Evolutionary conservation across 495 filamentous ascomycete species (phyloP).

Genomic region (Xylaria longipes): DNA sequence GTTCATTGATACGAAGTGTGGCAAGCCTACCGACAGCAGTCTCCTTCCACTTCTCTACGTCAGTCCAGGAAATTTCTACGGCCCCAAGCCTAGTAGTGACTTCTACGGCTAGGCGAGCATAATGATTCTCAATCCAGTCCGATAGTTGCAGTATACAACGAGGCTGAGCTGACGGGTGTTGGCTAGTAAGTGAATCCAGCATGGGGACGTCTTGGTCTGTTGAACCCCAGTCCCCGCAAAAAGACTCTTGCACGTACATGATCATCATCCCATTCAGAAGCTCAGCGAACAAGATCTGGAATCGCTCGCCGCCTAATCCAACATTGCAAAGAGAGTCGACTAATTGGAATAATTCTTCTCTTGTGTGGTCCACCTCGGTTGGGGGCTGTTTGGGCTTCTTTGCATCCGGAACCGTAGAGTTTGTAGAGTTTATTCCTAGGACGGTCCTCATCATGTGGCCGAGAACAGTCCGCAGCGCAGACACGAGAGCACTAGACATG

Average conservation of each 20-base stretch:
- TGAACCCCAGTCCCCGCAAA: constrained; percentile 62
- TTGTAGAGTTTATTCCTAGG: constrained; percentile 57
- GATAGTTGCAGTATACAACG: constrained; percentile 62
- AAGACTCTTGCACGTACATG: constrained; percentile 66
- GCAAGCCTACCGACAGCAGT: constrained; percentile 82
- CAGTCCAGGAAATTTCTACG: constrained; percentile 55
- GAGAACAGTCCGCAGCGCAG: constrained; percentile 60
- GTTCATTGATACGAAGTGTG: constrained; percentile 74
- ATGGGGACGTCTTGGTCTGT: constrained; percentile 31
- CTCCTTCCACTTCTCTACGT: constrained; percentile 81
- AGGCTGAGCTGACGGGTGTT: constrained; percentile 44
- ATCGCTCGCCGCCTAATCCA: constrained; percentile 75
- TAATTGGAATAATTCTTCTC: constrained; percentile 61
- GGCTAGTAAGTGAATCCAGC: constrained; percentile 19
- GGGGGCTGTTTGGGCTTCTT: constrained; percentile 25
- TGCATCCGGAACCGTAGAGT: constrained; percentile 19
- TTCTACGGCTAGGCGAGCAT: constrained; percentile 69
- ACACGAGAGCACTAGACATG: constrained; percentile 59
- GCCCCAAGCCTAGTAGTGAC: constrained; percentile 55
- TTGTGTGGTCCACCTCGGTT: constrained; percentile 40
- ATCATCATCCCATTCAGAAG: constrained; percentile 75
- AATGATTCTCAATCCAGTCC: constrained; percentile 76
- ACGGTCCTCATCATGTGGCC: constrained; percentile 59
- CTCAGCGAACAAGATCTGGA: constrained; percentile 77
- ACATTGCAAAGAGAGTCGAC: constrained; percentile 70